These are phyloP conservation scores for Yamadazyma buinensis DNA, from an alignment of 1,139 yeast genomes.

Conservation along the genomic window DNA sequence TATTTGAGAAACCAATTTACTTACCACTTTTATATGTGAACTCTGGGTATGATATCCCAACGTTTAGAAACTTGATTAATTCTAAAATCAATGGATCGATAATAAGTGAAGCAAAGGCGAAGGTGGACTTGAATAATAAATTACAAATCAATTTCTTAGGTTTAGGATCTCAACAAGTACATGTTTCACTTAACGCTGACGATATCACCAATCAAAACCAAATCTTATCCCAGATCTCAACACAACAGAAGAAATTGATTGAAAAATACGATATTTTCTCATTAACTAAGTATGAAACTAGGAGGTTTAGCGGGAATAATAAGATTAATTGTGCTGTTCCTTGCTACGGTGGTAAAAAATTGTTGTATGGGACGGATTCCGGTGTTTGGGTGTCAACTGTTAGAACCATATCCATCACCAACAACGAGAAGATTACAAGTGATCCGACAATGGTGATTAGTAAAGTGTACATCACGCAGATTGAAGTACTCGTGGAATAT, in stretches of 20 bases:
- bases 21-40: constrained; percentile 76
- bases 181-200: constrained; percentile 44
- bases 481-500: constrained; percentile 90
- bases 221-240: constrained; percentile 71
- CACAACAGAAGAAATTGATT: constrained; percentile 72
- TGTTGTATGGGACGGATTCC: constrained; percentile 85
- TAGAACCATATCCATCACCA: constrained; percentile 40
- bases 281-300: constrained; percentile 66
- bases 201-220: constrained; percentile 68
- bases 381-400: constrained; percentile 83
- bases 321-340: constrained; percentile 91
- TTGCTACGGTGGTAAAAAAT: constrained; percentile 89
- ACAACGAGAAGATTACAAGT: constrained; percentile 52
- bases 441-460: constrained; percentile 78
- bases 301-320: constrained; percentile 65
- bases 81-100: constrained; percentile 36
- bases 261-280: constrained; percentile 78
- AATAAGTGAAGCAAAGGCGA: constrained; percentile 35
- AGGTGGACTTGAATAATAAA: constrained; percentile 27
- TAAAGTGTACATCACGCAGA: constrained; percentile 76
- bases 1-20: constrained; percentile 90
- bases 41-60: constrained; percentile 74
- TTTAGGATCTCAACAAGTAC: constrained; percentile 43
- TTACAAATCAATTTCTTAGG: constrained; percentile 49
- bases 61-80: constrained; percentile 45